Percentiles rank a stretch among this genome's conserved stretches.
phyloP scores from a whole-genome alignment of 305 asterid genomes.

The Fraxinus dipetala region DNA sequence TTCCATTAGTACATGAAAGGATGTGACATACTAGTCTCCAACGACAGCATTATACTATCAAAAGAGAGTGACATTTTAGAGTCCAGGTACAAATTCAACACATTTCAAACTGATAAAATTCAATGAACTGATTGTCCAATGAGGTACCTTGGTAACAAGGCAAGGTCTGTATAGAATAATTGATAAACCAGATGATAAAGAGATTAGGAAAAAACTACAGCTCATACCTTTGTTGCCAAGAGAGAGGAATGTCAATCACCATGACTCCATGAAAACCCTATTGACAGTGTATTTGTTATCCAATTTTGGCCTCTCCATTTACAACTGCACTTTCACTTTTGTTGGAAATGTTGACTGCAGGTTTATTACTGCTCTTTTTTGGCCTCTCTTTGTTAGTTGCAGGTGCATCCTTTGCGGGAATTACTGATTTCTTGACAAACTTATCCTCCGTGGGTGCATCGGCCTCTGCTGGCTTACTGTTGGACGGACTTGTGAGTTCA shows the following conservation, averaged over 20 bases:
- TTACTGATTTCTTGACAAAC: slow-evolving; percentile 40
- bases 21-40: slow-evolving; percentile 13
- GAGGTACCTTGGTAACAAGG: not conserved
- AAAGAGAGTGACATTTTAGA: not conserved
- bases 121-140: not conserved
- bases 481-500: slow-evolving; percentile 16
- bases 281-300: slow-evolving; percentile 29
- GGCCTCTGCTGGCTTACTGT: slow-evolving; percentile 29
- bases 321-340: slow-evolving; percentile 45
- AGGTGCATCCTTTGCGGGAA: slow-evolving; percentile 41
- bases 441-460: slow-evolving; percentile 32
- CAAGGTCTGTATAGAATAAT: not conserved
- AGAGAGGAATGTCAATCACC: slow-evolving; percentile 16
- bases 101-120: not conserved
- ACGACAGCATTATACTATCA: slow-evolving; percentile 6
- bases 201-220: not conserved
- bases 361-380: slow-evolving; percentile 40
- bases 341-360: slow-evolving; percentile 34
- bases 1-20: not conserved
- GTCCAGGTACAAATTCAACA: not conserved
- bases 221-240: slow-evolving; percentile 33
- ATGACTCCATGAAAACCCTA: slow-evolving; percentile 7
- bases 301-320: slow-evolving; percentile 76
- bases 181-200: not conserved
- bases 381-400: slow-evolving; percentile 37